phyloP scores from a whole-genome alignment of 257 asterid genomes.

The Gardenia jasminoides region DNA sequence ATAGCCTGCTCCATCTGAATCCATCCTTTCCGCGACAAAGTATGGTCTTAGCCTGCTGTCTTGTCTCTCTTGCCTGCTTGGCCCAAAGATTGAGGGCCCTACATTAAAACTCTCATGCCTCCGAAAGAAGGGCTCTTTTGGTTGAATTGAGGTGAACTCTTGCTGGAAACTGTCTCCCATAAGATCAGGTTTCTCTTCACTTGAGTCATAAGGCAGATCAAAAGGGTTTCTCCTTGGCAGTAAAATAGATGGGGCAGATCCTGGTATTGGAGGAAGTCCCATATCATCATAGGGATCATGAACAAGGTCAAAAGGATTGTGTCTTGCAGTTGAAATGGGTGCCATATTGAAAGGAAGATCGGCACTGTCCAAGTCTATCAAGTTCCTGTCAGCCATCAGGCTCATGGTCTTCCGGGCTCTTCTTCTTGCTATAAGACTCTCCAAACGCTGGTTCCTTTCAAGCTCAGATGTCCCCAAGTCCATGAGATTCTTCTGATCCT shows the following conservation, averaged over 20 bases:
- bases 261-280: constrained; percentile 80
- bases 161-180: constrained; percentile 65
- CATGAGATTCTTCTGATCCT: constrained; percentile 93
- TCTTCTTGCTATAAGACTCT: constrained; percentile 77
- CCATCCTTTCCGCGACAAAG: constrained; percentile 53
- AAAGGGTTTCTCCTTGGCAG: constrained; percentile 74
- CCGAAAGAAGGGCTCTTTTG: constrained; percentile 55
- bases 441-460: constrained; percentile 83
- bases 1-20: constrained; percentile 59
- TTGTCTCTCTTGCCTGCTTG: constrained; percentile 47
- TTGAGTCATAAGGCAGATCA: constrained; percentile 78
- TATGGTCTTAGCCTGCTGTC: constrained; percentile 62
- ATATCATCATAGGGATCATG: constrained; percentile 45
- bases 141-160: constrained; percentile 45
- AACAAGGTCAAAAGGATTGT: constrained; percentile 66
- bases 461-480: constrained; percentile 86
- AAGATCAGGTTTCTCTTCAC: constrained; percentile 84
- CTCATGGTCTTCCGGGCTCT: constrained; percentile 58
- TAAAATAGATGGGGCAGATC: constrained; percentile 89
- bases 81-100: constrained; percentile 60
- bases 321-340: constrained; percentile 62
- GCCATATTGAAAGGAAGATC: constrained; percentile 64
- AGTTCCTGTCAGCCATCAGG: constrained; percentile 55
- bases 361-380: constrained; percentile 71
- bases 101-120: constrained; percentile 73